Evolutionary conservation across 345 rosid genomes (phyloP), one percentile per base, ranked within the genome.

Genomic region (Hevea brasiliensis): DNA sequence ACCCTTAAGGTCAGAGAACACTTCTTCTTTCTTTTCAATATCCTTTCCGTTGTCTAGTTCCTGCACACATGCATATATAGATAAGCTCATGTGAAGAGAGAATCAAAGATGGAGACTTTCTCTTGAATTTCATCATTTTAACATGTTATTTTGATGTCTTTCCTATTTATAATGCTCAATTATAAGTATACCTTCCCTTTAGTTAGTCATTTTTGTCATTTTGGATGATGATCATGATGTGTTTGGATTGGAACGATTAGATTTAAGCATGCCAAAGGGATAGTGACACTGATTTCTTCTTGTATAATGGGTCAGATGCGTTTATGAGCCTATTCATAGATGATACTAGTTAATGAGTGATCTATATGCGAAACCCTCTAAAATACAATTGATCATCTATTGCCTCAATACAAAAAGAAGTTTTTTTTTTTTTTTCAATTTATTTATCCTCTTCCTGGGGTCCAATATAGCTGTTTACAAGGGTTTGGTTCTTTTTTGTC

Each of bases 1-100:
- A 85, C 88, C 58, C 84, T 85, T 68, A 85, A 82, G 86, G 88
- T 85, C 1, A 26, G 40, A 10, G 15, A 0, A 14, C 44, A 3
- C 20, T 44, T n/a, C 41, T 45, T 9, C 26, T 27, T 42, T 32
- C 14, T n/a, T 68, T 8, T 51, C 14, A 66, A 3, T 23, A 50
- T 50, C 15, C 12, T 1, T 53, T 26, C 24, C n/a, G 5, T 1
- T 24, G 15, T 26, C 12, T 37, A 3, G 47, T 13, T 62, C 44
- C 17, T 32, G 15, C 42, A 12, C n/a, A n/a, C n/a, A n/a, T n/a
- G n/a, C n/a, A n/a, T n/a, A n/a, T n/a, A n/a, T n/a, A n/a, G n/a
- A n/a, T n/a, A n/a, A n/a, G n/a, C n/a, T n/a, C n/a, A n/a, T n/a
- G n/a, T n/a, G n/a, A n/a, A n/a, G n/a, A n/a, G n/a, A n/a, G n/a